Evolutionary conservation across 1,284 basidiomycete species (phyloP).

Genomic region (Cerrena zonata): DNA sequence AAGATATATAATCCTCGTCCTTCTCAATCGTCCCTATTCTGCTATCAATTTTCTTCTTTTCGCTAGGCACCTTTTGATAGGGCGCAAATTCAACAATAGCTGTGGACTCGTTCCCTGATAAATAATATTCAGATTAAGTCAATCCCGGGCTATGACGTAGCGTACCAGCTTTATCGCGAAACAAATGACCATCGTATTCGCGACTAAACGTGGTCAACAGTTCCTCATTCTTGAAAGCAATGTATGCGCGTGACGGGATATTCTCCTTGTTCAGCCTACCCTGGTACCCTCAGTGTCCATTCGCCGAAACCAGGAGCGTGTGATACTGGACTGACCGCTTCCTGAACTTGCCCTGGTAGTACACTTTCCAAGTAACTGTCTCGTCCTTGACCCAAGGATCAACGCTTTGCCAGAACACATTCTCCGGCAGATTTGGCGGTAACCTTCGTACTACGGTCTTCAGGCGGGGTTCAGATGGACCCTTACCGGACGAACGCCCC

Average conservation of each 20-base stretch:
- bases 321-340: slow-evolving; percentile 51
- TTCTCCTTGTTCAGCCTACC: slow-evolving; percentile 73
- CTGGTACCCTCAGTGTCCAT: neutral
- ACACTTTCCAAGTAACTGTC: slow-evolving; percentile 63
- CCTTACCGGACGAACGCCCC: slow-evolving; percentile 14
- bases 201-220: slow-evolving; percentile 71
- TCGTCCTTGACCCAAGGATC: slow-evolving; percentile 78
- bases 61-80: slow-evolving; percentile 77
- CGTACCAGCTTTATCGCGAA: slow-evolving; percentile 85
- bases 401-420: slow-evolving; percentile 90
- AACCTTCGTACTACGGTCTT: slow-evolving; percentile 87
- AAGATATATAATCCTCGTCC: slow-evolving; percentile 61
- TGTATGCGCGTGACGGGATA: slow-evolving; percentile 83
- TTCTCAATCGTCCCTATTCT: slow-evolving; percentile 74
- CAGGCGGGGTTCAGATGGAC: slow-evolving; percentile 48
- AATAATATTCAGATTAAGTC: neutral
- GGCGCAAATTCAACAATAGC: slow-evolving; percentile 93
- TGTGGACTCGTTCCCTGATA: slow-evolving; percentile 75
- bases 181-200: slow-evolving; percentile 88
- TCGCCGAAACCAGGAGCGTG: neutral
- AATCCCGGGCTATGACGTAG: neutral
- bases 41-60: slow-evolving; percentile 68
- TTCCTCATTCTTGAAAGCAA: slow-evolving; percentile 78
- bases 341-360: slow-evolving; percentile 62
- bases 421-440: slow-evolving; percentile 88